Evolutionary conservation across 2,329 filamentous ascomycete genomes (phyloP).

Genomic region (Thielaviopsis cerberus): DNA sequence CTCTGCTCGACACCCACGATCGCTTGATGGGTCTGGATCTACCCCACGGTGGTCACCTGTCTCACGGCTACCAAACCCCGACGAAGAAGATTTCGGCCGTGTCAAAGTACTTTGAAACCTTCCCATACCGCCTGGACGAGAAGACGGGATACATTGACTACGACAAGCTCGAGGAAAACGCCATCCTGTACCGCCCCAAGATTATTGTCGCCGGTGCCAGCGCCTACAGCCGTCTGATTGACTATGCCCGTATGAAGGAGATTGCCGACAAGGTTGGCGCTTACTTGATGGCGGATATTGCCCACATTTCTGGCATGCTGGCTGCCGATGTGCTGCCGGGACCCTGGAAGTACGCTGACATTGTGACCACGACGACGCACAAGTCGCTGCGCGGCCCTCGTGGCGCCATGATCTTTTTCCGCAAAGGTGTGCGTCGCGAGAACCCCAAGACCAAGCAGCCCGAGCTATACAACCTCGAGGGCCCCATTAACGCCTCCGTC

Average conservation of each 20-base stretch:
- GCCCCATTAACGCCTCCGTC: slow-evolving; percentile 85
- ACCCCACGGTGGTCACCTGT: slow-evolving; percentile 87
- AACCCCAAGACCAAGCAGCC: slow-evolving; percentile 76
- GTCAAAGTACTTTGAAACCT: slow-evolving; percentile 96
- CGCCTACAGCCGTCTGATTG: slow-evolving; percentile 87
- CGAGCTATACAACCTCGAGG: slow-evolving; percentile 75
- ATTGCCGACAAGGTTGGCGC: slow-evolving; percentile 82
- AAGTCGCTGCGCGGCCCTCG: slow-evolving; percentile 90
- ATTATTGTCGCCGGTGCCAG: slow-evolving; percentile 87
- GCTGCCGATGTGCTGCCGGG: slow-evolving; percentile 80
- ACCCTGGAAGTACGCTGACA: slow-evolving; percentile 76
- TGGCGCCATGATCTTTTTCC: slow-evolving; percentile 96
- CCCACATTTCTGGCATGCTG: slow-evolving; percentile 86
- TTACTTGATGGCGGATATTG: slow-evolving; percentile 91
- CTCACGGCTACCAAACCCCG: slow-evolving; percentile 92
- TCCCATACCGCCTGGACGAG: slow-evolving; percentile 84
- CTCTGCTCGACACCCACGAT: slow-evolving; percentile 79
- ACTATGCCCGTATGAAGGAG: slow-evolving; percentile 80
- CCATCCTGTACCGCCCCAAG: slow-evolving; percentile 81
- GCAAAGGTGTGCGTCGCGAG: slow-evolving; percentile 69
- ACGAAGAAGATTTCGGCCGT: slow-evolving; percentile 92
- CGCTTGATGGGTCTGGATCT: slow-evolving; percentile 93
- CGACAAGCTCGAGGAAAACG: slow-evolving; percentile 70
- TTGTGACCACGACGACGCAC: slow-evolving; percentile 95
- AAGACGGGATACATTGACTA: slow-evolving; percentile 91